A percentile compares a stretch with the other conserved stretches of the same genome.
These are phyloP conservation scores for Populus alba DNA, from an alignment of 345 rosid genomes.

Conservation along the genomic window DNA sequence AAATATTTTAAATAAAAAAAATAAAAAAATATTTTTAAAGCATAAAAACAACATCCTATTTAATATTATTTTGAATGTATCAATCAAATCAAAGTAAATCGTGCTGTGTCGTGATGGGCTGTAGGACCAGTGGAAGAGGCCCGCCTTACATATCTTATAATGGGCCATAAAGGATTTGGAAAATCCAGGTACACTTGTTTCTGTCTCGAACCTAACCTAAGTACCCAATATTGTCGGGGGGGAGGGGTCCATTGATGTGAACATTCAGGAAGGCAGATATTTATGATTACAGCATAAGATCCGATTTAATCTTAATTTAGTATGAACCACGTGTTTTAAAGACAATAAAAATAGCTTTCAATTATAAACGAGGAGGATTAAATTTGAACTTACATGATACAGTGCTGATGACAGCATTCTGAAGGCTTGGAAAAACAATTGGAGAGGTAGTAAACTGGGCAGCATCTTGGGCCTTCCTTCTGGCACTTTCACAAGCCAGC, in stretches of 20 bases:
- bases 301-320: too few species aligned
- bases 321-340: too few species aligned
- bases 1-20: too few species aligned
- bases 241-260: not conserved
- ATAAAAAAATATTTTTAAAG: too few species aligned
- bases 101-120: not conserved
- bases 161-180: not conserved
- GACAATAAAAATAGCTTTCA: too few species aligned
- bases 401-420: not conserved
- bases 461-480: not conserved
- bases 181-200: conserved; percentile 1
- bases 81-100: not conserved
- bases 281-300: too few species aligned
- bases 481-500: not conserved
- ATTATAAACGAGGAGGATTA: not conserved
- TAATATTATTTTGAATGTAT: not conserved
- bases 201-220: not conserved
- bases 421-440: not conserved
- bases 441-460: not conserved
- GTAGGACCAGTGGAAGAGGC: not conserved
- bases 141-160: not conserved
- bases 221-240: not conserved
- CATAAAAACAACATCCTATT: too few species aligned
- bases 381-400: not conserved
- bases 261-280: not conserved